These are phyloP conservation scores for Dactylis glomerata DNA, from an alignment of 176 grass and related monocot species.

Conservation along the genomic window DNA sequence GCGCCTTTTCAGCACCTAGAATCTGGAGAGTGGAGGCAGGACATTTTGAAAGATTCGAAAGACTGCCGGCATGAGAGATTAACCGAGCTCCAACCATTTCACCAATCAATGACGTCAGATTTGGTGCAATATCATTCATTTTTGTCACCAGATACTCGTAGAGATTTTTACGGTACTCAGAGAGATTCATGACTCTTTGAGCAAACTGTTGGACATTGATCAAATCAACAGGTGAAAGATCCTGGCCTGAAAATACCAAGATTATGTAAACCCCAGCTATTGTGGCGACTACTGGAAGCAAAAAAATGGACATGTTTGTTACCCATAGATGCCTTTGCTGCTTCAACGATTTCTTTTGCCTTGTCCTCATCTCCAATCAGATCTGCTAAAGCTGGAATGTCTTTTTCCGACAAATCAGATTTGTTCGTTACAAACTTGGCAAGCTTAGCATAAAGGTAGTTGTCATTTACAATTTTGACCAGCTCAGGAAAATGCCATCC, in stretches of 20 bases:
- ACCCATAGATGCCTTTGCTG: conserved; percentile 85
- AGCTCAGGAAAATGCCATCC: conserved; percentile 75
- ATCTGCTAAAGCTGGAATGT: conserved; percentile 61
- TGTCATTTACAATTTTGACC: conserved; percentile 70
- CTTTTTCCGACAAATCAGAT: conserved; percentile 58
- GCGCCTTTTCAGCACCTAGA: conserved; percentile 92
- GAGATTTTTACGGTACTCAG: conserved; percentile 82
- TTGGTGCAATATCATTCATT: conserved; percentile 91
- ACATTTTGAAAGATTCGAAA: conserved; percentile 90
- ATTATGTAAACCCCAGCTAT: conserved; percentile 11
- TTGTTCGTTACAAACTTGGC: conserved; percentile 66
- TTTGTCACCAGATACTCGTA: conserved; percentile 92
- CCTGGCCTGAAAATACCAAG: conserved; percentile 47
- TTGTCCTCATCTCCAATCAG: conserved; percentile 74
- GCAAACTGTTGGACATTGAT: conserved; percentile 87
- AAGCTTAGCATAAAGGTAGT: conserved; percentile 72
- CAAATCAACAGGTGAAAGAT: conserved; percentile 76
- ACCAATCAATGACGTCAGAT: conserved; percentile 76
- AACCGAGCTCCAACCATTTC: conserved; percentile 89
- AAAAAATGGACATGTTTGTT: not conserved
- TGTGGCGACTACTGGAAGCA: not conserved
- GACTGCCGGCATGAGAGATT: conserved; percentile 92
- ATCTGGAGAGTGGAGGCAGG: conserved; percentile 88
- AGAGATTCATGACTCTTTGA: conserved; percentile 76
- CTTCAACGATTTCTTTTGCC: conserved; percentile 78